These are phyloP conservation scores for Berberis vulgaris DNA, from an alignment of 164 flowering plant genomes.

Conservation along the genomic window DNA sequence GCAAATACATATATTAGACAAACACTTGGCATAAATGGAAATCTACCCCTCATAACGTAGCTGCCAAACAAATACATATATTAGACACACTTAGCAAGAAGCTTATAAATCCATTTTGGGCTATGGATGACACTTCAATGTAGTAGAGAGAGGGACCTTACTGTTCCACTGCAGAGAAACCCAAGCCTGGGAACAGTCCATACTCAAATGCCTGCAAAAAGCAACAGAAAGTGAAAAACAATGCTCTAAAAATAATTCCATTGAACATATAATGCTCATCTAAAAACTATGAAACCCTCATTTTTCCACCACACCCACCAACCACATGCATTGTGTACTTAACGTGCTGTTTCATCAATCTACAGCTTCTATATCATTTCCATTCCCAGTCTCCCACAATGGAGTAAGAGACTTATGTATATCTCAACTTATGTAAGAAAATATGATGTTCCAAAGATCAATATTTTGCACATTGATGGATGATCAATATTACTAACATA, in stretches of 20 bases:
- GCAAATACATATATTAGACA: slow-evolving; percentile 1
- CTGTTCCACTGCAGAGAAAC: slow-evolving; percentile 82
- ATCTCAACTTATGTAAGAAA: too few species aligned
- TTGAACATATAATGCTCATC: neutral
- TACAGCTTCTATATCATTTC: too few species aligned
- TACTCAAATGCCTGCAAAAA: slow-evolving; percentile 73
- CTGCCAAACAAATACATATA: slow-evolving; percentile 29
- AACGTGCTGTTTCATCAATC: too few species aligned
- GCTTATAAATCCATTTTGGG: neutral
- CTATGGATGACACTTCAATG: neutral
- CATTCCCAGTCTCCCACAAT: too few species aligned
- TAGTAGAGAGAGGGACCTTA: slow-evolving; percentile 24
- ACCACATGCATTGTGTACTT: too few species aligned
- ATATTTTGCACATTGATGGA: too few species aligned
- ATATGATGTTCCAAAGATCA: too few species aligned
- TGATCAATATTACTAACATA: too few species aligned
- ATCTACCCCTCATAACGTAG: slow-evolving; percentile 64
- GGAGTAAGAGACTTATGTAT: too few species aligned
- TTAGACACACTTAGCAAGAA: neutral
- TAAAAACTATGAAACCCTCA: too few species aligned
- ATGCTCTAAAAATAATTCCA: neutral
- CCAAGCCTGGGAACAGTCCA: slow-evolving; percentile 85
- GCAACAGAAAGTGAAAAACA: neutral
- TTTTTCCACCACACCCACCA: too few species aligned
- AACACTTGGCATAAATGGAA: slow-evolving; percentile 45